Evolutionary conservation across 176 grass and related monocot genomes (phyloP).

Genomic region (maize (Zea mays)): DNA sequence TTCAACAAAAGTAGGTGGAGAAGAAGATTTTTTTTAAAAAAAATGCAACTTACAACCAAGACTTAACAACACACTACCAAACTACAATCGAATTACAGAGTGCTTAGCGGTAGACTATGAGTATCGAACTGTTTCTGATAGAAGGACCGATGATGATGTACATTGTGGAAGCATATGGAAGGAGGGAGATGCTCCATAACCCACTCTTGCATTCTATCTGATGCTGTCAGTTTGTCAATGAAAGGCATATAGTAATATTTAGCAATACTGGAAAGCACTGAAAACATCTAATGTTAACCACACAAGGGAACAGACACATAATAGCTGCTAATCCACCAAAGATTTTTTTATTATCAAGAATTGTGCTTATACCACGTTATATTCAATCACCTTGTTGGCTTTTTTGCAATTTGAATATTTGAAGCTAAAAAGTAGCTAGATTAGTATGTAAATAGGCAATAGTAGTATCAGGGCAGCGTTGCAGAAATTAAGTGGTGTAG

Average conservation of each 20-base stretch:
- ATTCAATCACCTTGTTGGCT: too few species aligned
- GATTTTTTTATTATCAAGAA: background rate
- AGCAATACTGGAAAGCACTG: background rate
- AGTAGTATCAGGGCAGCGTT: too few species aligned
- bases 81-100: background rate
- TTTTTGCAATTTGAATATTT: too few species aligned
- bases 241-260: background rate
- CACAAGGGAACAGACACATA: background rate
- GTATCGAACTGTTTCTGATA: background rate
- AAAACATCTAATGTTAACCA: background rate
- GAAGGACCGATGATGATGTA: slow-evolving; percentile 12
- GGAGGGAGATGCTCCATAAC: background rate
- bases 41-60: background rate
- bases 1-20: slow-evolving; percentile 14
- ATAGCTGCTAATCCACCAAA: slow-evolving; percentile 19
- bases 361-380: background rate
- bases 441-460: too few species aligned
- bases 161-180: background rate
- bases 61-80: background rate
- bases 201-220: background rate
- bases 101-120: background rate
- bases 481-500: too few species aligned
- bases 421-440: too few species aligned
- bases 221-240: background rate
- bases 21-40: background rate